Percentiles rank a stretch among this genome's conserved stretches.
Evolutionary conservation across 352 stramenopile species (phyloP).

Genomic region (Phytophthora boehmeriae): DNA sequence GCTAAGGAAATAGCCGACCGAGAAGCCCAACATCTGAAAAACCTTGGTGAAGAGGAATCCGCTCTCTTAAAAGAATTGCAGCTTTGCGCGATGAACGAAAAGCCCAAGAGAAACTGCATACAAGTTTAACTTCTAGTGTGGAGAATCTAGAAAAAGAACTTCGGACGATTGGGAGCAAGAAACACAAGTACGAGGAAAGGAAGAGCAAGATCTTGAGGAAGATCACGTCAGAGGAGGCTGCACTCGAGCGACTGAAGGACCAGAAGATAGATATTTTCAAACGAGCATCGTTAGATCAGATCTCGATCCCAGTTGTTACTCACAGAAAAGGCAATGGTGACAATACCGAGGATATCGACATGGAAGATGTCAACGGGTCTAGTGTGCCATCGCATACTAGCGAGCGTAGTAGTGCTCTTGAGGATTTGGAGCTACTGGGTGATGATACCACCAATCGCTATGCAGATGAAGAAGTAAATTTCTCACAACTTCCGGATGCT

Average conservation of each 20-base stretch:
- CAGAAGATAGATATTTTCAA: conserved; percentile 96
- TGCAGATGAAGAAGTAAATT: conserved; percentile 85
- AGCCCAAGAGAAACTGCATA: conserved; percentile 49
- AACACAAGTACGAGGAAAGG: conserved; percentile 69
- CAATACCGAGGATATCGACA: conserved; percentile 64
- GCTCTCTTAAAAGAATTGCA: conserved; percentile 48
- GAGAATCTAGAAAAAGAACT: conserved; percentile 70
- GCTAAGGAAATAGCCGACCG: conserved; percentile 49
- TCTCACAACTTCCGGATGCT: conserved; percentile 82
- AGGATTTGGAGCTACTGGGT: conserved; percentile 54
- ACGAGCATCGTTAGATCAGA: conserved; percentile 94
- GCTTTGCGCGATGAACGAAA: conserved; percentile 83
- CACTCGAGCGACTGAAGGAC: conserved; percentile 92
- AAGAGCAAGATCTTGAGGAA: conserved; percentile 79
- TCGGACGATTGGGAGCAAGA: conserved; percentile 62
- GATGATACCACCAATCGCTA: conserved; percentile 50
- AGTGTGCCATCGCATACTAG: conserved; percentile 3
- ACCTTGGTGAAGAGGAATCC: conserved; percentile 58
- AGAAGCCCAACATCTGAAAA: conserved; percentile 60
- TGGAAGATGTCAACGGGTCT: conserved; percentile 43
- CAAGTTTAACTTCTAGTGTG: conserved; percentile 40
- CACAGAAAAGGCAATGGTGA: conserved; percentile 28
- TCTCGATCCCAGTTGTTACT: conserved; percentile 82
- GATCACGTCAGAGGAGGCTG: conserved; percentile 89
- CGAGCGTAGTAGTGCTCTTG: conserved; percentile 23